phyloP scores from a whole-genome alignment of 176 grass and related monocot genomes.

The Eleusine indica region DNA sequence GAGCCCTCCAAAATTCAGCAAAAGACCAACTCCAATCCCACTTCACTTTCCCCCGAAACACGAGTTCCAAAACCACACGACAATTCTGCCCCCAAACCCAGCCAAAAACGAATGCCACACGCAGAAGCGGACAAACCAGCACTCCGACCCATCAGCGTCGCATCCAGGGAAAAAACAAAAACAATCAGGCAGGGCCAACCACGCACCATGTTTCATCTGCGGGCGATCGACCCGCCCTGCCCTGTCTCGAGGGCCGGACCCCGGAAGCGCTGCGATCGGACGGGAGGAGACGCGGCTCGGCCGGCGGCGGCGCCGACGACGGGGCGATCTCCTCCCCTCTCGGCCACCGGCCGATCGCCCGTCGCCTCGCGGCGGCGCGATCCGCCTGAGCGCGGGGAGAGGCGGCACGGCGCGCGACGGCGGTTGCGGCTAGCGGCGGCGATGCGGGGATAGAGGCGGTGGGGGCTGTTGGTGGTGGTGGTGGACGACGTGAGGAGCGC shows the following conservation, averaged over 20 bases:
- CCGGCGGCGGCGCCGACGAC: conserved; percentile 50
- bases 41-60: conserved; percentile 33
- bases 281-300: conserved; percentile 62
- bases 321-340: conserved; percentile 60
- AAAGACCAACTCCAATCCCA: conserved; percentile 15
- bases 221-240: conserved; percentile 26
- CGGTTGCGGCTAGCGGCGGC: background rate
- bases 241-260: conserved; percentile 20
- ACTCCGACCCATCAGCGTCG: conserved; percentile 41
- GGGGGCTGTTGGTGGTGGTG: conserved; percentile 1
- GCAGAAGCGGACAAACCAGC: conserved; percentile 42
- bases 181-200: background rate
- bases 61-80: conserved; percentile 50
- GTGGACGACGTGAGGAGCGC: conserved; percentile 28
- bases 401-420: background rate
- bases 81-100: conserved; percentile 39
- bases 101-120: conserved; percentile 9
- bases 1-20: conserved; percentile 1
- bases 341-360: conserved; percentile 39
- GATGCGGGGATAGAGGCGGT: conserved; percentile 16
- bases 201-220: conserved; percentile 71
- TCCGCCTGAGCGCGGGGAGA: conserved; percentile 9
- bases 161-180: conserved; percentile 12
- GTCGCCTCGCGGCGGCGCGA: conserved; percentile 35
- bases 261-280: conserved; percentile 26